Evolutionary conservation across 2,329 filamentous ascomycete species (phyloP), one percentile per base, ranked within the genome.

Genomic region (Bertia moriformis): DNA sequence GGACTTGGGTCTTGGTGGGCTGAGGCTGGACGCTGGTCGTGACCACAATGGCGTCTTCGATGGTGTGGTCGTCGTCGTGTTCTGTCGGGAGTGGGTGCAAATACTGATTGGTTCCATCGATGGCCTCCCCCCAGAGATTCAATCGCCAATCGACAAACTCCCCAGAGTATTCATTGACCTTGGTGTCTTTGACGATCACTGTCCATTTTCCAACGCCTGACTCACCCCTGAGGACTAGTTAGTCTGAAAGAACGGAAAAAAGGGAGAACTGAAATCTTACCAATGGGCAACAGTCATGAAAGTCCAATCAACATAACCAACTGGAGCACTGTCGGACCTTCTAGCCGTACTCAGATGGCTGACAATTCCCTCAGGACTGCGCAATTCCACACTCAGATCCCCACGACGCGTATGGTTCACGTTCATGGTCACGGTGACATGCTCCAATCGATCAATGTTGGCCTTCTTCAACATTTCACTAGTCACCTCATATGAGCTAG

Each of bases 261-360:
- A n/a, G n/a, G n/a, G n/a, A n/a, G n/a, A n/a, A n/a, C n/a, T 27
- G 29, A 4, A 38, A 39, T 59, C 78, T 59, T 69, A 87, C 83
- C 88, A 98, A 56, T 98, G 91, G 45, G 80, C 88, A 27, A 98
- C 91, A 44, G 81, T 93, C 91, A 98, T 98, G 51, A 98, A 98
- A 0, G 89, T 96, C 91, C 91, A 98, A 60, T 96, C 86, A 27
- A 78, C 64, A 55, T 96, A 98, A 5, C 91, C 91, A 17, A 61
- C 59, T 1, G 61, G 54, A 24, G 69, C 71, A 1, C 69, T 64
- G 56, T 98, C 91, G 17, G 73, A 58, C 43, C 69, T 69, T 46
- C 91, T 81, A 2, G 80, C 66, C 12, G 78, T 83, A 3, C 88
- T 82, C 39, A 98, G 73, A 52, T 94, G 80, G 53, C 86, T 94